Conservation (phyloP, 352 stramenopile species). For the Thalassiosira hispida region DNA sequence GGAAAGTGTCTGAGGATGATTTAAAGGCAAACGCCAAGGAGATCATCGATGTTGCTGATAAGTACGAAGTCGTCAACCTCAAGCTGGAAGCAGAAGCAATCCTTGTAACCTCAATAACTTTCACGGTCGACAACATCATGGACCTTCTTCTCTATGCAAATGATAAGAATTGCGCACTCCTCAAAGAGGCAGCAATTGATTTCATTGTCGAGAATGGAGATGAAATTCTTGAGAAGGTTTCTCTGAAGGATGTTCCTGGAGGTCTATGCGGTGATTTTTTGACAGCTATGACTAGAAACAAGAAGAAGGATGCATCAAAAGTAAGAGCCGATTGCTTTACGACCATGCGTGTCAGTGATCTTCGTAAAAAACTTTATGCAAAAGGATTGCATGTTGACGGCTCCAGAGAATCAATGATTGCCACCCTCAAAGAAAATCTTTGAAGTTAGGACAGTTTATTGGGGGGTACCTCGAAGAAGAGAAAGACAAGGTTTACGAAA, state of each 20-base stretch:
- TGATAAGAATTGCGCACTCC: too few relatives aligned
- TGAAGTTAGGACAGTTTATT: too few relatives aligned
- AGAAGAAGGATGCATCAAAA: not conserved
- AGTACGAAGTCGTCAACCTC: too few relatives aligned
- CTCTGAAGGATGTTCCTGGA: not conserved
- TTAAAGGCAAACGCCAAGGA: too few relatives aligned
- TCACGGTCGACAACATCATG: too few relatives aligned
- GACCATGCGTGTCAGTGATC: constrained; percentile 3
- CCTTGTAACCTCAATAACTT: too few relatives aligned
- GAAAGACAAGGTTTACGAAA: too few relatives aligned
- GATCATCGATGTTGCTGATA: too few relatives aligned
- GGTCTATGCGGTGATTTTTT: constrained; percentile 10
- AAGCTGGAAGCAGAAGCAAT: too few relatives aligned
- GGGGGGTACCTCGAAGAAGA: too few relatives aligned
- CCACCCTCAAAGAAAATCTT: not conserved
- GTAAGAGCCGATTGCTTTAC: not conserved
- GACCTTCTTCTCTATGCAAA: too few relatives aligned
- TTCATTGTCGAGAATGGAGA: constrained; percentile 11
- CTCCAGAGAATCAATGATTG: constrained; percentile 19
- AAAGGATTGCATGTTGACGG: constrained; percentile 11
- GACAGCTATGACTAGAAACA: not conserved
- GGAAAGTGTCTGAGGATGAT: too few relatives aligned
- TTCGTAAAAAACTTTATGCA: constrained; percentile 1
- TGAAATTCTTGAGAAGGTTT: constrained; percentile 2
- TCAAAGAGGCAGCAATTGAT: constrained; percentile 25